These are phyloP conservation scores for Cardiospermum halicacabum DNA, from an alignment of 345 rosid genomes.

Conservation along the genomic window DNA sequence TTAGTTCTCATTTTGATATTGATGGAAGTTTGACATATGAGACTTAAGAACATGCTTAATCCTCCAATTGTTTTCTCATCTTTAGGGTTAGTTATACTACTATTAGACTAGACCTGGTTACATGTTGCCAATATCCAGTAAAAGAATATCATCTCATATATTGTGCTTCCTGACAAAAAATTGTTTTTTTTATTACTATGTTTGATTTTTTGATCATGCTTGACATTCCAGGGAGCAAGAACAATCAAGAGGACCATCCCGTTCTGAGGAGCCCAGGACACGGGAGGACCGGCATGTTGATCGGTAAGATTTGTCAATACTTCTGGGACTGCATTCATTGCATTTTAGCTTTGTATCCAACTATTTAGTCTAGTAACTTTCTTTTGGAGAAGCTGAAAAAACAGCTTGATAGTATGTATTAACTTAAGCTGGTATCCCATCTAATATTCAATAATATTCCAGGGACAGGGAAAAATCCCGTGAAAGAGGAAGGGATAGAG, in stretches of 20 bases:
- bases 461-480: conserved; percentile 64
- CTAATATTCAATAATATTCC: conserved; percentile 16
- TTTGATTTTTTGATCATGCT: conserved; percentile 1
- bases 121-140: not conserved
- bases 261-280: conserved; percentile 78
- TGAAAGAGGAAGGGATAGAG: conserved; percentile 76
- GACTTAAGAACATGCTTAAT: not conserved
- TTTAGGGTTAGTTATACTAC: not conserved
- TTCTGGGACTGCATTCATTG: not conserved
- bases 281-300: conserved; percentile 64
- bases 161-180: not conserved
- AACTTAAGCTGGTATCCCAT: not conserved
- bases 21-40: not conserved
- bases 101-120: not conserved
- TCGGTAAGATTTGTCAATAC: conserved; percentile 35
- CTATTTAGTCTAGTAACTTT: not conserved
- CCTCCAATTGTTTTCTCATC: not conserved
- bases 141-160: not conserved
- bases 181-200: not conserved
- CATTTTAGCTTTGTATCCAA: not conserved
- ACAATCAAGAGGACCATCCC: conserved; percentile 51
- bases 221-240: conserved; percentile 53
- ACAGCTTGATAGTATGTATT: not conserved
- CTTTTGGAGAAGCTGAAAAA: not conserved
- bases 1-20: not conserved